Evolutionary conservation across 371 early-diverging fungal species (phyloP), one percentile per base, ranked within the genome.

Genomic region (Homolaphlyctis polyrhiza): DNA sequence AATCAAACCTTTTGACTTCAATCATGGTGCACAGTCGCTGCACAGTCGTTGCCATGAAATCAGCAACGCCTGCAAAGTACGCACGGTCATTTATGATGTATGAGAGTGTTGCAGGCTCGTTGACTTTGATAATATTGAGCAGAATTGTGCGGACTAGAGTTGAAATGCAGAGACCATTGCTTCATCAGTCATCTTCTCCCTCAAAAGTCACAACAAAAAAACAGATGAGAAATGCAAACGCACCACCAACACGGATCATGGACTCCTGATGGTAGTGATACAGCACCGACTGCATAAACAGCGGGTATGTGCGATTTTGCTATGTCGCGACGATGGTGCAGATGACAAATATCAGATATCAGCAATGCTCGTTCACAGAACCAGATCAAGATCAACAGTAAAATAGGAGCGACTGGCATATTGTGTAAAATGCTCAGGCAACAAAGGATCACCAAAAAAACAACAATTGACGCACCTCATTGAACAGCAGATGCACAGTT

Each of bases 211-310:
- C n/a, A n/a, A n/a, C n/a, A n/a, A n/a, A n/a, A n/a, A 39, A 39
- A 13, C 43, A 39, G 43, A 13, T 8, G 43, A 8, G 43, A 39
- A 8, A 39, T 39, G 43, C 21, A 39, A 39, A 6, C 61, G 16
- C 14, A 68, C 68, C 68, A 29, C 67, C 65, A 32, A 64, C 66
- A 25, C 68, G 58, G 16, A 68, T 62, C 71, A 73, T 70, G 23
- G 52, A 11, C 48, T 73, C 71, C 32, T 68, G 60, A 54, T 68
- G 71, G 21, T 35, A 30, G 47, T 60, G 58, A 45, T 66, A 61
- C 27, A 36, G 21, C 25, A 68, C 51, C 23, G 71, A 68, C 33
- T 70, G 63, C 8, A 59, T 49, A 45, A 70, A 73, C n/a, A 73
- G 64, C 2, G 74, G 74, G 52, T 70, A 73, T 48, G 67, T 64